These are phyloP conservation scores for Sporothrix pseudoabietina DNA, from an alignment of 2,329 filamentous ascomycete species.

Conservation along the genomic window DNA sequence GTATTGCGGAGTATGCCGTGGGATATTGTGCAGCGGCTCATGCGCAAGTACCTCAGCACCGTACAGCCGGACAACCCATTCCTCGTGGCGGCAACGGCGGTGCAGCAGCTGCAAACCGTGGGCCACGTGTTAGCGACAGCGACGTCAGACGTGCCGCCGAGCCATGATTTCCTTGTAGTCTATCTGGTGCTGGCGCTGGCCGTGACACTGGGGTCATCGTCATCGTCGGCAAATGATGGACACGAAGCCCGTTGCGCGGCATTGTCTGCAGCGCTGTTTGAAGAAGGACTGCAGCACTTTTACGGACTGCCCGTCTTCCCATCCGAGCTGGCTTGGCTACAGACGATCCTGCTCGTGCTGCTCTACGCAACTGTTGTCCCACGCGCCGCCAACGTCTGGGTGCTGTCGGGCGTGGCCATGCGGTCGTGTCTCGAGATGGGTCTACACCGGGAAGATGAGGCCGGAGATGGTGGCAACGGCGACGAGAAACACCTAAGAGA, in stretches of 20 bases:
- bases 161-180: constrained; percentile 41
- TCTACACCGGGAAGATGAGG: constrained; percentile 26
- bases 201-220: constrained; percentile 37
- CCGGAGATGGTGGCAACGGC: background rate
- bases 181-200: constrained; percentile 42
- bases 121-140: background rate
- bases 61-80: constrained; percentile 40
- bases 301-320: constrained; percentile 39
- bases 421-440: constrained; percentile 34
- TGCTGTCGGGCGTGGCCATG: constrained; percentile 34
- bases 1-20: constrained; percentile 33
- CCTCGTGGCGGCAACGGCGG: constrained; percentile 38
- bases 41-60: constrained; percentile 41
- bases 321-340: constrained; percentile 33
- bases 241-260: constrained; percentile 41
- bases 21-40: constrained; percentile 35
- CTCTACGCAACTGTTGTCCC: constrained; percentile 34
- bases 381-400: constrained; percentile 34
- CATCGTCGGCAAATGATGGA: constrained; percentile 38
- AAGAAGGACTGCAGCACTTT: constrained; percentile 42
- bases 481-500: background rate
- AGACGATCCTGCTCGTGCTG: constrained; percentile 32
- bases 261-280: constrained; percentile 40
- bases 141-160: constrained; percentile 33
- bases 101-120: constrained; percentile 38